Evolutionary conservation across 148 eudicot genomes (phyloP).

Genomic region (Vaccinium darrowii): DNA sequence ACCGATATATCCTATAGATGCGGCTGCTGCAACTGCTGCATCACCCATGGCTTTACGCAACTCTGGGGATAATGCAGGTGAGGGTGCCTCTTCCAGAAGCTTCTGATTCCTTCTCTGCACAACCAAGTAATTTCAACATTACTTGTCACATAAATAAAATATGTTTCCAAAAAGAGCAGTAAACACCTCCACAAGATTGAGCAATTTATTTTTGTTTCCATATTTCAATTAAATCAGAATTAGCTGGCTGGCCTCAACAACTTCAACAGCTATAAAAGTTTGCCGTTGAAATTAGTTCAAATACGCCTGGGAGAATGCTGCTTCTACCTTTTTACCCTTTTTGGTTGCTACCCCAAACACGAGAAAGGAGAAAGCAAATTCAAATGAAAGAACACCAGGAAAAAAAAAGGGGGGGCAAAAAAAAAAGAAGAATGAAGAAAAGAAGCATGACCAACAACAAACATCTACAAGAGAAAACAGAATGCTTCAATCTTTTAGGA

Average conservation of each 20-base stretch:
- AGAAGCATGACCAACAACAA: not conserved
- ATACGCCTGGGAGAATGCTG: not conserved
- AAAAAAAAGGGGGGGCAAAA: not conserved
- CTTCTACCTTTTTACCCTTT: not conserved
- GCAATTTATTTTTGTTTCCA: not conserved
- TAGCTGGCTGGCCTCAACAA: not conserved
- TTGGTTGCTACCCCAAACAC: not conserved
- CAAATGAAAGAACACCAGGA: not conserved
- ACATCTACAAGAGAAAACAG: not conserved
- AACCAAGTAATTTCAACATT: conserved; percentile 14
- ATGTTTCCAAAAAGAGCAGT: not conserved
- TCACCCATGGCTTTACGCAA: conserved; percentile 98
- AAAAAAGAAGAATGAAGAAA: not conserved
- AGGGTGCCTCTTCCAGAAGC: conserved; percentile 96
- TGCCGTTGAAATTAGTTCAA: not conserved
- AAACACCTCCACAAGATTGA: conserved; percentile 2
- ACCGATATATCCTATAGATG: conserved; percentile 92
- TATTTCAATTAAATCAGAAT: not conserved
- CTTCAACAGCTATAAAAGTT: not conserved
- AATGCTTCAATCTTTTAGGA: not conserved
- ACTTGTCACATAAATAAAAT: not conserved
- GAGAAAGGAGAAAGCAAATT: not conserved
- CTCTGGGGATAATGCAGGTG: conserved; percentile 92
- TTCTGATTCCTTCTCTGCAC: conserved; percentile 97
- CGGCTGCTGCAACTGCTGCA: conserved; percentile 99